Base-by-base conservation (phyloP, 164 flowering plant species). In the Piper betle region DNA sequence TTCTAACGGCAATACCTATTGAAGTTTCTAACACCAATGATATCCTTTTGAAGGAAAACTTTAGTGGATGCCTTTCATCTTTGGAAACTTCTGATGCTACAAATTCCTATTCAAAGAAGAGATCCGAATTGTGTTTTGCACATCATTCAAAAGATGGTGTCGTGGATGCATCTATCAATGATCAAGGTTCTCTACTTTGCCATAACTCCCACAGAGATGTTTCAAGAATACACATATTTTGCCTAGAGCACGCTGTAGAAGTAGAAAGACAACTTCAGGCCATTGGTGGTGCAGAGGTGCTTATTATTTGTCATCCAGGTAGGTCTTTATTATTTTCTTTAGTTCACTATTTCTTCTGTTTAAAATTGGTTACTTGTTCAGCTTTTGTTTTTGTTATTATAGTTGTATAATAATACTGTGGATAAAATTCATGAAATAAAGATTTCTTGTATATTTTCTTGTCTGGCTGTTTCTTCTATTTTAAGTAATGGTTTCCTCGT, bases 181-280 rank as follows among this genome's bases (percentile, higher is more conserved):
- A 69, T 19, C 37, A 66, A 57, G 69, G 48, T 54, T 55, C 62
- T 18, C 56, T 74, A 19, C 64, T 75, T 64, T 46, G 74, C 58
- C 72, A 76, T 66, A 74, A 71, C 66, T 72, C 79, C 62, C 79
- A 83, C 66, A 86, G 74, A 46, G 96, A 88, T 68, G 85, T 86
- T 67, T 85, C 87, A 18, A 77, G 90, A 66, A 69, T 81, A 84
- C 97, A 86, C 76, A 74, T 91, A 42, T 94, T 94, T 69, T 94
- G 99, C 74, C 95, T 94, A 59, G 91, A 94, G 71, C 99, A 94
- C 82, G 99, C 99, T 37, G 63, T 80, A 62, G 91, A 94, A 75
- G 88, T 85, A 38, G 88, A 88, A 59, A 75, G 84, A 70, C 84
- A 78, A 71, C 93, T 94, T 69, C 80, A 81, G 62, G 73, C 77